Evolutionary conservation across 2,329 filamentous ascomycete species (phyloP).

Genomic region (Aspergillus nomiae): DNA sequence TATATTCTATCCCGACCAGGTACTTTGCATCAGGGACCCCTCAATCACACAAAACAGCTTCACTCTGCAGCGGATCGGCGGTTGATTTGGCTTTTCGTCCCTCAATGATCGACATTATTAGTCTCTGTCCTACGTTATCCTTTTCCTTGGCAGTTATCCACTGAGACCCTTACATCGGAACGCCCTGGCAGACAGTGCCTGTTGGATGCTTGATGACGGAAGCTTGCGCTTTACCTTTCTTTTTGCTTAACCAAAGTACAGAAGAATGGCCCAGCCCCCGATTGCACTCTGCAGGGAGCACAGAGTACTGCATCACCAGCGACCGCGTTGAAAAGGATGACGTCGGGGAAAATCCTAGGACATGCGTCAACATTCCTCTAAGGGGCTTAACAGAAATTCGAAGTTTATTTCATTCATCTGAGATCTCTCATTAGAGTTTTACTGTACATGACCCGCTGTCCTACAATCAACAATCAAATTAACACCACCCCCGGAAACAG

Average conservation of each 20-base stretch:
- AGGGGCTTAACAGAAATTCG: background rate
- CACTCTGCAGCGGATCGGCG: background rate
- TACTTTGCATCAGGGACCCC: background rate
- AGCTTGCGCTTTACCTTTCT: background rate
- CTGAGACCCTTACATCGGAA: background rate
- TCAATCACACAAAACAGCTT: background rate
- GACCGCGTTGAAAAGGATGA: background rate
- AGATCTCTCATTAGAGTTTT: background rate
- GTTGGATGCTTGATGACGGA: background rate
- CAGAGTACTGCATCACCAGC: background rate
- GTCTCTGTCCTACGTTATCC: conserved; percentile 2
- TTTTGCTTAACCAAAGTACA: background rate
- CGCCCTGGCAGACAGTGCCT: background rate
- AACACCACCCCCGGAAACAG: background rate
- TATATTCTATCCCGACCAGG: background rate
- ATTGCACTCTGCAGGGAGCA: background rate
- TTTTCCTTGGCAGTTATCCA: conserved; percentile 3
- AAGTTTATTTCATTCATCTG: background rate
- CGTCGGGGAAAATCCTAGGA: background rate
- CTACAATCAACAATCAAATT: background rate
- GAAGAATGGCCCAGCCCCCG: background rate
- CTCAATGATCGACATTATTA: conserved; percentile 1
- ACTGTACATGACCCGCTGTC: background rate
- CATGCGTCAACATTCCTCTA: background rate
- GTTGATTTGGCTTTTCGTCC: background rate